Conservation (phyloP, 2,329 filamentous ascomycete species). For the Emericellopsis atlantica region DNA sequence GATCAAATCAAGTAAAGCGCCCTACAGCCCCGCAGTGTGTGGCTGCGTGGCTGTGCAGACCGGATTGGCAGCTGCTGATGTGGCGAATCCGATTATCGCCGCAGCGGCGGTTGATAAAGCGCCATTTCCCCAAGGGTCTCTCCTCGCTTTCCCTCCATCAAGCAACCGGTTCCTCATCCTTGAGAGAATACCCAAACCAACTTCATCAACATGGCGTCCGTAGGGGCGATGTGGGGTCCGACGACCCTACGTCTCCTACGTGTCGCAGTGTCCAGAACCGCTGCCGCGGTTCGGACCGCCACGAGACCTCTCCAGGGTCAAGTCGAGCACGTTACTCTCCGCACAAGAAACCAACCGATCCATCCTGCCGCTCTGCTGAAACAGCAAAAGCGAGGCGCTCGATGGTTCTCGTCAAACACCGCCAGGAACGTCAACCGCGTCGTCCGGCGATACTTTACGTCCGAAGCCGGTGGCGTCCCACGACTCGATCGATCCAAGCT, state of each 20-base stretch:
- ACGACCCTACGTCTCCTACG: slow-evolving; percentile 41
- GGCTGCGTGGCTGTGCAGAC: background rate
- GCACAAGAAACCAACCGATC: slow-evolving; percentile 34
- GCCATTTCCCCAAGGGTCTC: background rate
- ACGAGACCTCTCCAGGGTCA: slow-evolving; percentile 30
- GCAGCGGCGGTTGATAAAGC: background rate
- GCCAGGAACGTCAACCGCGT: slow-evolving; percentile 28
- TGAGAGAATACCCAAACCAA: slow-evolving; percentile 6
- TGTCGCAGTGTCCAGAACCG: slow-evolving; percentile 36
- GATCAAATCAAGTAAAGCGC: background rate
- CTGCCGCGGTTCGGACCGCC: slow-evolving; percentile 34
- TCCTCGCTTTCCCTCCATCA: background rate
- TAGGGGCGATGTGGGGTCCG: slow-evolving; percentile 44
- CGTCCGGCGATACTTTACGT: slow-evolving; percentile 39
- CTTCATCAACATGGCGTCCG: slow-evolving; percentile 35
- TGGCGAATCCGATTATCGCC: slow-evolving; percentile 1
- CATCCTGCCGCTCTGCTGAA: slow-evolving; percentile 40
- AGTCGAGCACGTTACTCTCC: slow-evolving; percentile 31
- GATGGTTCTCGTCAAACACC: slow-evolving; percentile 35
- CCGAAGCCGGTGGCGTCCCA: slow-evolving; percentile 15
- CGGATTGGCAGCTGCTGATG: background rate
- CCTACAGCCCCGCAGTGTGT: background rate
- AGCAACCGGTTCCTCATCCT: slow-evolving; percentile 1
- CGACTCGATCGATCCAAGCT: slow-evolving; percentile 35
- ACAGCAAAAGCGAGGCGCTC: slow-evolving; percentile 27